Evolutionary conservation across 768 basidiomycete genomes (phyloP).

Genomic region (Hypholoma sublateritium): DNA sequence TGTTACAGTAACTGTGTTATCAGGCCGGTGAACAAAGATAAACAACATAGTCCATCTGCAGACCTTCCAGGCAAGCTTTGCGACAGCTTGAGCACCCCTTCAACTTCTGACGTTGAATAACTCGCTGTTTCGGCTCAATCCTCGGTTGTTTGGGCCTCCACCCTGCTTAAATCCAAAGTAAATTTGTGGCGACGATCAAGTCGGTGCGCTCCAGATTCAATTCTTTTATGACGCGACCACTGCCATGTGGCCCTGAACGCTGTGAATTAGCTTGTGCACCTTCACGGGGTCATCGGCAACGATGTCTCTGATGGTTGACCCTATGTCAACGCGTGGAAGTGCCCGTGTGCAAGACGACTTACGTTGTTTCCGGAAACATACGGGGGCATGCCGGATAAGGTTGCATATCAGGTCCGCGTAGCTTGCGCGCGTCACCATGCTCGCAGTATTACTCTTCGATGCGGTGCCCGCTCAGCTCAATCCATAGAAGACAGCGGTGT

Average conservation of each 20-base stretch:
- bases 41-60: conserved; percentile 79
- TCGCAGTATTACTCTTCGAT: no score
- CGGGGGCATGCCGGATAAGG: no score
- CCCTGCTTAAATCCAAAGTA: conserved; percentile 70
- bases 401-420: no score
- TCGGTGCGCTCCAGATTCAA: conserved; percentile 65
- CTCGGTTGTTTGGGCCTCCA: conserved; percentile 47
- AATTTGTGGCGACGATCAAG: conserved; percentile 79
- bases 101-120: conserved; percentile 6
- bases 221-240: conserved; percentile 76
- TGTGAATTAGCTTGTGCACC: conserved; percentile 26
- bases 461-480: no score
- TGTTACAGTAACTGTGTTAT: conserved; percentile 43
- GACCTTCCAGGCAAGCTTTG: conserved; percentile 56
- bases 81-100: background rate
- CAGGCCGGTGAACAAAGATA: conserved; percentile 69
- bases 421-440: no score
- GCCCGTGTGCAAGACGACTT: no score
- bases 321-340: conserved; percentile 6
- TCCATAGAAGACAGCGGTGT: no score
- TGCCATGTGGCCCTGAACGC: conserved; percentile 13
- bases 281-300: conserved; percentile 74
- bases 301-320: conserved; percentile 55
- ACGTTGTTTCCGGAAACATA: no score
- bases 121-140: conserved; percentile 60